Evolutionary conservation across 1,284 basidiomycete genomes (phyloP).

Genomic region (Erythrobasidium hasegawianum): DNA sequence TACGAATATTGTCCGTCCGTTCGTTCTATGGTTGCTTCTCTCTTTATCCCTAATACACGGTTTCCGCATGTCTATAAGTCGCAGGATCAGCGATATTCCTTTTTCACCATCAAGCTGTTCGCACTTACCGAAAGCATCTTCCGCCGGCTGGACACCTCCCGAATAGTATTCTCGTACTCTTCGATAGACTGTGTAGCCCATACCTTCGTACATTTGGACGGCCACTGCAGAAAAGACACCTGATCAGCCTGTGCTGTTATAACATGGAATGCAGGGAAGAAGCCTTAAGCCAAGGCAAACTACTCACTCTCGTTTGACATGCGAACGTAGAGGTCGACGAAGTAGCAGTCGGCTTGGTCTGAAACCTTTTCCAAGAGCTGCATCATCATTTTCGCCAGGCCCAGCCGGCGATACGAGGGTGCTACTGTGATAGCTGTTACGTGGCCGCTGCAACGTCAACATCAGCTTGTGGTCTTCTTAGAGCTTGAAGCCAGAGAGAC

Average conservation of each 20-base stretch:
- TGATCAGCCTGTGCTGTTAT: no score
- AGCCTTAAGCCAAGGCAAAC: background rate
- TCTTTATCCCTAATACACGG: constrained; percentile 63
- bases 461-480: constrained; percentile 39
- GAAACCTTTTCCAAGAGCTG: constrained; percentile 73
- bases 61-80: constrained; percentile 74
- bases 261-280: no score
- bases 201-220: constrained; percentile 75
- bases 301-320: constrained; percentile 59
- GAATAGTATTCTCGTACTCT: constrained; percentile 82
- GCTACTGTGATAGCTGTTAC: constrained; percentile 87
- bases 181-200: constrained; percentile 82
- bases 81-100: background rate
- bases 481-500: constrained; percentile 39
- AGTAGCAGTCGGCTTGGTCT: constrained; percentile 64
- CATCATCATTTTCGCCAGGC: constrained; percentile 77
- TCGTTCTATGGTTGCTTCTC: constrained; percentile 49
- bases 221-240: constrained; percentile 54
- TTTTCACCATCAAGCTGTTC: background rate
- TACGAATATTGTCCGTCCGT: constrained; percentile 32
- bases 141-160: constrained; percentile 66
- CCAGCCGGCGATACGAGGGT: constrained; percentile 80
- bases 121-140: constrained; percentile 80
- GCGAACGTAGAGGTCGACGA: constrained; percentile 86
- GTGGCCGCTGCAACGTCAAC: constrained; percentile 59